Percentiles rank a stretch among this genome's conserved stretches.
These are phyloP conservation scores for Amaranthus hypochondriacus DNA, from an alignment of 148 eudicot genomes.

Conservation along the genomic window DNA sequence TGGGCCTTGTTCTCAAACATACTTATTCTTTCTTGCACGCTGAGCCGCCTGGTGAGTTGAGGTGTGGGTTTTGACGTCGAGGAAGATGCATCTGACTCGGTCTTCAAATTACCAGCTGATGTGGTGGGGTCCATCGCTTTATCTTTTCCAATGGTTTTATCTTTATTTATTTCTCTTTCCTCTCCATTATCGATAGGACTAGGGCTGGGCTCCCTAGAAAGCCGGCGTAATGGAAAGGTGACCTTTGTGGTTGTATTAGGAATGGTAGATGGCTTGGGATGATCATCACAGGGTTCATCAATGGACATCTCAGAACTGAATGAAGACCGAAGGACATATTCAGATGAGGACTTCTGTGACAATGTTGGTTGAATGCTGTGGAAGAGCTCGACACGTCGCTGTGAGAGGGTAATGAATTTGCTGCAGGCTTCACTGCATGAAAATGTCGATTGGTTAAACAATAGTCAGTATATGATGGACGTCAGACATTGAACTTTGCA, in stretches of 20 bases:
- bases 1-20: constrained; percentile 84
- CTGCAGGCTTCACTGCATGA: constrained; percentile 81
- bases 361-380: constrained; percentile 14
- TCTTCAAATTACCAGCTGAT: constrained; percentile 11
- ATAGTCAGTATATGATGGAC: not conserved
- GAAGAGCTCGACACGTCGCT: constrained; percentile 60
- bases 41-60: constrained; percentile 63
- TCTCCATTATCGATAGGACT: constrained; percentile 17
- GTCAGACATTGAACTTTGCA: no score
- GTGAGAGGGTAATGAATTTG: constrained; percentile 57
- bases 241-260: constrained; percentile 20
- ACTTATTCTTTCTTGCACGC: constrained; percentile 82
- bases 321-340: constrained; percentile 60
- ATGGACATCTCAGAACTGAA: constrained; percentile 78
- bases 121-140: constrained; percentile 19
- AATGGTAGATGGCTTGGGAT: constrained; percentile 29
- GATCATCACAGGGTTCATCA: constrained; percentile 43
- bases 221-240: constrained; percentile 29
- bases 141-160: constrained; percentile 35
- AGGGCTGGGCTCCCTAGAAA: constrained; percentile 55
- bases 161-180: constrained; percentile 38
- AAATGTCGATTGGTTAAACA: constrained; percentile 16
- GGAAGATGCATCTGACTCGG: constrained; percentile 29
- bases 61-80: constrained; percentile 31
- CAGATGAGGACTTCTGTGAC: constrained; percentile 26